A percentile compares a stretch with the other conserved stretches of the same genome.
These are phyloP conservation scores for Leishmania major DNA, from an alignment of 208 protist species.

Conservation along the genomic window DNA sequence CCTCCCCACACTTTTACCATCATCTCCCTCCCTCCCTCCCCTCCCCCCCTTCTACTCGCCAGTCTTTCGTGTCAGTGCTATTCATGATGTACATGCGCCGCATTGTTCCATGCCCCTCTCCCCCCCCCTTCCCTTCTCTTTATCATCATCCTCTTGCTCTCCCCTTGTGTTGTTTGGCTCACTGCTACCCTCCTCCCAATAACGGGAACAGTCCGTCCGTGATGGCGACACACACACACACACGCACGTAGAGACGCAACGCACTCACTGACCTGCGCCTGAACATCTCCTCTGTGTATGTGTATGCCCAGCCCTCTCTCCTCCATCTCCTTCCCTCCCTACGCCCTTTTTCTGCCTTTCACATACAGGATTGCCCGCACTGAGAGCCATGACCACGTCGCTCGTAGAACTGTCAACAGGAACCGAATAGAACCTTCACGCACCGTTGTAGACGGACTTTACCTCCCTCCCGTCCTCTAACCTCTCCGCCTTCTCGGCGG, in stretches of 20 bases:
- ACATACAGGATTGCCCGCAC: background rate
- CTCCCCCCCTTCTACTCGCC: background rate
- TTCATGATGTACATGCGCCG: constrained; percentile 1
- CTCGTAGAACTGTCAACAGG: background rate
- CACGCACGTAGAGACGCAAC: too few relatives aligned
- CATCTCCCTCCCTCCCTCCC: background rate
- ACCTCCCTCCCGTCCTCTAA: background rate
- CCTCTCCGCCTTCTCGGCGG: background rate
- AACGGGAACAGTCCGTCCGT: too few relatives aligned
- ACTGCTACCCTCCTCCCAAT: background rate
- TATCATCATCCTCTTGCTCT: background rate
- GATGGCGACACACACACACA: too few relatives aligned
- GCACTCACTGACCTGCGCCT: too few relatives aligned
- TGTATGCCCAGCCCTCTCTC: background rate
- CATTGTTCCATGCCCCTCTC: background rate
- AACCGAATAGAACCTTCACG: background rate
- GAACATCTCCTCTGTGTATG: too few relatives aligned
- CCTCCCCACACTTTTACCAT: background rate
- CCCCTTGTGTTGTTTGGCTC: background rate
- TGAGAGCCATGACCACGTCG: background rate
- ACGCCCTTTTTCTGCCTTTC: background rate
- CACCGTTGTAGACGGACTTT: background rate
- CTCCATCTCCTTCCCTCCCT: background rate
- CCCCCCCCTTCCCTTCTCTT: background rate
- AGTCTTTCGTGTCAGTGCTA: background rate